Conservation (phyloP, 2,329 filamentous ascomycete species). For the Pochonia chlamydosporia region DNA sequence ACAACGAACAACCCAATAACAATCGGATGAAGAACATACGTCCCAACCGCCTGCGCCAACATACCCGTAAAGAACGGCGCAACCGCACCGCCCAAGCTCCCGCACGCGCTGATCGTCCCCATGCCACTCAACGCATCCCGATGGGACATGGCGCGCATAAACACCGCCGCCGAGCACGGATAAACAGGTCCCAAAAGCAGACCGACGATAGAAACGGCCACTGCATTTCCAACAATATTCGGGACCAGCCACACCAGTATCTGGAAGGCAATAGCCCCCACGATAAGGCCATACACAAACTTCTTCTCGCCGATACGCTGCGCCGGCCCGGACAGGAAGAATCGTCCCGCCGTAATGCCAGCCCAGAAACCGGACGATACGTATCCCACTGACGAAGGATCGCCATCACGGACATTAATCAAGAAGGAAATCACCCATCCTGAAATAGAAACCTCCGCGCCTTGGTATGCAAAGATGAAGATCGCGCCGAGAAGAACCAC, state of each 20-base stretch:
- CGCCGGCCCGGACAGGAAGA: conserved; percentile 62
- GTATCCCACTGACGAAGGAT: conserved; percentile 69
- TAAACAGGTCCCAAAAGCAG: conserved; percentile 74
- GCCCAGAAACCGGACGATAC: conserved; percentile 68
- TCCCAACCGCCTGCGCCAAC: conserved; percentile 54
- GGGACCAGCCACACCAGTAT: conserved; percentile 75
- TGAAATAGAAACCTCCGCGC: conserved; percentile 75
- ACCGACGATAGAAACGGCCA: conserved; percentile 64
- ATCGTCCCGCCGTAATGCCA: conserved; percentile 71
- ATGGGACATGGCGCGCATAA: conserved; percentile 53
- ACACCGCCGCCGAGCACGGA: conserved; percentile 62
- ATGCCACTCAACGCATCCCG: conserved; percentile 57
- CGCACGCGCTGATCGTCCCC: conserved; percentile 63
- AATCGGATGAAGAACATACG: conserved; percentile 62
- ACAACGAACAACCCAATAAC: conserved; percentile 58
- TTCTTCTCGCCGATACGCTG: conserved; percentile 63
- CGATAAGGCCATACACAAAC: conserved; percentile 58
- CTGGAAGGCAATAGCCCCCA: conserved; percentile 61
- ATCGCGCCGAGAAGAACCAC: conserved; percentile 68
- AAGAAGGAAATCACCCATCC: conserved; percentile 86
- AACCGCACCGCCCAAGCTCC: conserved; percentile 61
- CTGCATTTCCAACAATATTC: conserved; percentile 65
- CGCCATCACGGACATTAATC: conserved; percentile 64
- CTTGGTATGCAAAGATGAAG: conserved; percentile 84
- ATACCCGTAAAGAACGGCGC: conserved; percentile 62